Percentiles rank a stretch among this genome's conserved stretches.
These are phyloP conservation scores for Zygoascus sp. DNA, from an alignment of 1,139 yeast genomes.

Conservation along the genomic window DNA sequence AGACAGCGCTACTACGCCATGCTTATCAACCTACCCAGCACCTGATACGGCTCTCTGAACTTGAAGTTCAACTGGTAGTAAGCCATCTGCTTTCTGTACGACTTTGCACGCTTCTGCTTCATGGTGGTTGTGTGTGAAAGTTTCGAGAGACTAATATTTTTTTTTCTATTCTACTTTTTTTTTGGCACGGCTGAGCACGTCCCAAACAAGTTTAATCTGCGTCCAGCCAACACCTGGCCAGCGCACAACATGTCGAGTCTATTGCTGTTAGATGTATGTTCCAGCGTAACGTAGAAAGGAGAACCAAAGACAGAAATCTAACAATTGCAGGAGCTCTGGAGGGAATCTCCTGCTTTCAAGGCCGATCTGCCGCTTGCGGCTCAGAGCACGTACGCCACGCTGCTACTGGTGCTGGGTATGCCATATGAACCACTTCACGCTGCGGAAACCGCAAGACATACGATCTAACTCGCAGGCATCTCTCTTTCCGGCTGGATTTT, in stretches of 20 bases:
- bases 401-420: slow-evolving; percentile 20
- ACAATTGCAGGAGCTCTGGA: neutral
- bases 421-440: too few relatives aligned
- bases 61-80: slow-evolving; percentile 80
- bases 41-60: slow-evolving; percentile 92
- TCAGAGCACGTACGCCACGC: slow-evolving; percentile 21
- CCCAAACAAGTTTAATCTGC: too few relatives aligned
- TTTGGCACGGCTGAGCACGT: neutral
- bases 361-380: slow-evolving; percentile 19
- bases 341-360: slow-evolving; percentile 4
- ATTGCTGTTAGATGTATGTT: neutral
- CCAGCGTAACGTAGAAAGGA: neutral
- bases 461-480: slow-evolving; percentile 19
- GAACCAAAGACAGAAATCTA: neutral
- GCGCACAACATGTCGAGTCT: neutral
- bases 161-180: neutral
- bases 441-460: too few relatives aligned
- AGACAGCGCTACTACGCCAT: neutral
- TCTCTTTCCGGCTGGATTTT: slow-evolving; percentile 25
- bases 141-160: neutral
- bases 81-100: slow-evolving; percentile 88
- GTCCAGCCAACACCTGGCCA: too few relatives aligned
- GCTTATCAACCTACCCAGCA: slow-evolving; percentile 33
- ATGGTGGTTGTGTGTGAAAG: slow-evolving; percentile 38
- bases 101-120: slow-evolving; percentile 95